Conservation (phyloP, 2,329 filamentous ascomycete species). For the Neurospora crassa region DNA sequence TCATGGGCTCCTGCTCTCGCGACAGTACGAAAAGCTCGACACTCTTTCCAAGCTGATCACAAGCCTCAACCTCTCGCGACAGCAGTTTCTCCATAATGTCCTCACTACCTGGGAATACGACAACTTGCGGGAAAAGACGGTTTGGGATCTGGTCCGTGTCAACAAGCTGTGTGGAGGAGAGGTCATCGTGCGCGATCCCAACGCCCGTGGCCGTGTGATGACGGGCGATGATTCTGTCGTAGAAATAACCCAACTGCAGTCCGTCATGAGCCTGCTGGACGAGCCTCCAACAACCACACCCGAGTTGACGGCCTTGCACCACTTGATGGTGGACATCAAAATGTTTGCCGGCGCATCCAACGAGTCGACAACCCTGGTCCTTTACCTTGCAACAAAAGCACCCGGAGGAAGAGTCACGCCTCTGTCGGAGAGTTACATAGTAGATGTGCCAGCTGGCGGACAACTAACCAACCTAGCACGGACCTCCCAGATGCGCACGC, state of each 20-base stretch:
- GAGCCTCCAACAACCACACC: constrained; percentile 60
- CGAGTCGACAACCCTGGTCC: constrained; percentile 65
- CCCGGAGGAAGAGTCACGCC: constrained; percentile 52
- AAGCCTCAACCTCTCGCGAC: constrained; percentile 72
- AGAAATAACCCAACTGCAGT: constrained; percentile 82
- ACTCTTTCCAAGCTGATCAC: constrained; percentile 72
- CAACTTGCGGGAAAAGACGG: constrained; percentile 74
- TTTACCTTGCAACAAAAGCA: constrained; percentile 68
- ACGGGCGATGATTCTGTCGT: constrained; percentile 91
- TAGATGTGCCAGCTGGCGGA: constrained; percentile 68
- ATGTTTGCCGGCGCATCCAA: constrained; percentile 67
- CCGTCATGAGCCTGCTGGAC: constrained; percentile 88
- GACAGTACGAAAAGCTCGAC: constrained; percentile 74
- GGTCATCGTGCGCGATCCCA: constrained; percentile 87
- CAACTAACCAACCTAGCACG: constrained; percentile 56
- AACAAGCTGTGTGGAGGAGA: constrained; percentile 93
- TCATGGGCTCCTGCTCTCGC: constrained; percentile 77
- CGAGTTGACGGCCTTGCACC: constrained; percentile 66
- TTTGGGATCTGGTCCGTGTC: constrained; percentile 89
- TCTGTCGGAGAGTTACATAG: constrained; percentile 73
- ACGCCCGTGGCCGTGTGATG: constrained; percentile 71
- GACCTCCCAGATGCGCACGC: constrained; percentile 63
- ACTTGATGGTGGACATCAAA: constrained; percentile 76
- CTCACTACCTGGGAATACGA: constrained; percentile 78
- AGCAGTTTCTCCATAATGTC: constrained; percentile 90